Evolutionary conservation across 106 monocot species (phyloP), one percentile per base, ranked within the genome.

Genomic region (Ottelia alismoides): DNA sequence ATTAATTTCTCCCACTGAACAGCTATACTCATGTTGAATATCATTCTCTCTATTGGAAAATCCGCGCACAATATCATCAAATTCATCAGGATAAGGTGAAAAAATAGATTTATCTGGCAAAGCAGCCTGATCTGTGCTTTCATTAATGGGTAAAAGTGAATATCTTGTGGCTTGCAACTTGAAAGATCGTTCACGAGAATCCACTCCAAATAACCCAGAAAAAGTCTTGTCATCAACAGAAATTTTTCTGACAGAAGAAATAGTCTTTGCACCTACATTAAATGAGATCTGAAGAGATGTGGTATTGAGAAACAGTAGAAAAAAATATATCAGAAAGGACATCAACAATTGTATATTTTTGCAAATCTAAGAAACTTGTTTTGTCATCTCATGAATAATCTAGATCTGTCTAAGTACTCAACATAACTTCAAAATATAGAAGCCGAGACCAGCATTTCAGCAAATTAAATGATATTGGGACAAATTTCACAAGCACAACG

Each of bases 41-140:
- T 83, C 67, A 52, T 63, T 27, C 23, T 63, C 31, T 26, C 61
- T 71, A 43, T 72, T 72, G 60, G 76, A 28, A 76, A 79, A 78
- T n/a, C 57, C 63, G 4, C 53, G 70, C 20, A 74, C 76, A 57
- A 88, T 76, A 35, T 96, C 84, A 56, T 85, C 81, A 64, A 66
- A 82, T 25, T 71, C 64, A 49, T 75, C 74, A 18, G 65, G 68
- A 53, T 76, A 88, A 0, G 73, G 71, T 65, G 88, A 69, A 57
- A 88, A 66, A 56, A 81, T 88, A 10, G 88, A 84, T 25, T 74
- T 78, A 59, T 96, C 84, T 10, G 31, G 22, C 25, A 71, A 72
- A 24, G 52, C 54, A 30, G 65, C 28, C 16, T 73, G 56, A 45
- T 76, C 59, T 22, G 72, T 59, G 20, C 18, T 55, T 80, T 83